Base-by-base conservation (phyloP, 148 eudicot species). In the Polygonum aviculare region DNA sequence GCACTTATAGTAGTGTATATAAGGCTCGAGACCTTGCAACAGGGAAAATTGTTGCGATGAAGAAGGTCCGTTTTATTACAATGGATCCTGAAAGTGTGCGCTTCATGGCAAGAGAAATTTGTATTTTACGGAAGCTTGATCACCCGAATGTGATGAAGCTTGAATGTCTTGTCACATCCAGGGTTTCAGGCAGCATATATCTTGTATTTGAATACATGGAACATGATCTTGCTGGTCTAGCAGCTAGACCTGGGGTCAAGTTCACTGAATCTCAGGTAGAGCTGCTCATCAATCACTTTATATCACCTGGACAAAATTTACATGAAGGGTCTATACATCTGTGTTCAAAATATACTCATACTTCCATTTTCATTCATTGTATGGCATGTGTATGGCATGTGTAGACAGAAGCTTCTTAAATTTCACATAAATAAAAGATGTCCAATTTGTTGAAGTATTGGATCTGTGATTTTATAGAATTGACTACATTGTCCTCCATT, bases 11-110 rank as follows among this genome's bases (percentile, higher is more conserved):
- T 62, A 86, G 84, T 78, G 91, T 88, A 9, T 88, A 84, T 77
- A 83, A 80, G 80, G 91, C 89, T 7, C 87, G 85, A n/a, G 91
- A 88, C 72, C 89, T 83, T 50, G 88, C 84, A 78, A 86, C 84
- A 15, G 82, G 87, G 45, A 88, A 82, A 76, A 81, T 88, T 74
- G 91, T 88, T 72, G 91, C 91, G 11, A 67, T 88, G 69, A 88
- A 88, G 78, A 86, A 88, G 76, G 91, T 88, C 50, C 83, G 88
- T 39, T 88, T 88, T 83, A 81, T 80, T 26, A 88, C 84, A 74
- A 88, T 88, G 91, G 91, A 88, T 74, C 90, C 88, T n/a, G 90
- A 85, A 78, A 87, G 90, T 72, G 90, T 87, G 77, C 88, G 90
- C 49, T 87, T 87, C 79, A 85, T 87, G 88, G 85, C 90, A 39